Conservation (phyloP, 163 green algal species). For the Chlorella variabilis region DNA sequence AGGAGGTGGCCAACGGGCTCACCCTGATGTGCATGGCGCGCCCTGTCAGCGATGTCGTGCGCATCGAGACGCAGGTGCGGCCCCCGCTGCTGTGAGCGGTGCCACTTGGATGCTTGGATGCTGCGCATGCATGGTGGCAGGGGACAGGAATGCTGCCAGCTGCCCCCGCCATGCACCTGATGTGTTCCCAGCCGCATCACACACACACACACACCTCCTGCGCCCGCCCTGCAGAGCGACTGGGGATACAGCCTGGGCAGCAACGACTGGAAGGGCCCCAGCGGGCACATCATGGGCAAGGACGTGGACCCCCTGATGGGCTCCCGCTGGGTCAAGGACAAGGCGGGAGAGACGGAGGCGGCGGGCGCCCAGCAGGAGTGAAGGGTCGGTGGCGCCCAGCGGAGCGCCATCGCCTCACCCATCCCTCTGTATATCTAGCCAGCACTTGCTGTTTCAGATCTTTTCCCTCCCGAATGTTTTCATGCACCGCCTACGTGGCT, state of each 20-base stretch:
- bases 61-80: conserved; percentile 65
- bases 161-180: no score
- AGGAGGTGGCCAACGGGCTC: conserved; percentile 67
- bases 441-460: no score
- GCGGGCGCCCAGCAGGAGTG: no score
- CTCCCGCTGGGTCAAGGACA: conserved; percentile 33
- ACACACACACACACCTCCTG: neutral
- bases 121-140: neutral
- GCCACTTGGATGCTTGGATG: neutral
- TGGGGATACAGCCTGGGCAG: conserved; percentile 73
- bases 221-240: conserved; percentile 53
- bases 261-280: conserved; percentile 72
- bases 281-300: conserved; percentile 63
- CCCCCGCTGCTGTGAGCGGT: neutral
- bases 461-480: no score
- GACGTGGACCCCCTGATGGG: conserved; percentile 57
- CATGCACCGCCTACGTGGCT: no score
- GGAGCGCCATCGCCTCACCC: no score
- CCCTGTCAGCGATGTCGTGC: conserved; percentile 57
- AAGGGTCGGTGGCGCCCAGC: no score
- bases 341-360: neutral
- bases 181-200: neutral
- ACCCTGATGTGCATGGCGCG: conserved; percentile 72
- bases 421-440: no score
- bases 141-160: no score